Conservation (phyloP, 2,329 filamentous ascomycete genomes). For the Beauveria sp. region DNA sequence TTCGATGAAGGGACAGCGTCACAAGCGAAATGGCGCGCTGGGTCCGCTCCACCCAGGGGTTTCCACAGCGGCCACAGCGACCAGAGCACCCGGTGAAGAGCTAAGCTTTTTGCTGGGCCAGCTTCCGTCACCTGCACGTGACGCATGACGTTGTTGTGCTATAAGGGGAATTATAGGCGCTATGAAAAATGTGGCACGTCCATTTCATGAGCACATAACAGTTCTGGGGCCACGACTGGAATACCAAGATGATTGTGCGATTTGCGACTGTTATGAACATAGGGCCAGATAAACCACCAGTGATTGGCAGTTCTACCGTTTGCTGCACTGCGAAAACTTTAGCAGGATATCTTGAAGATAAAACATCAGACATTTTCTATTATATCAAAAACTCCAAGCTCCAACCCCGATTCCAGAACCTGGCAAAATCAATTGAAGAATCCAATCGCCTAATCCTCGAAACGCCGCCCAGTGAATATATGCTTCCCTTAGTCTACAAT, state of each 20-base stretch:
- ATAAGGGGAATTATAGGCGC: too few relatives aligned
- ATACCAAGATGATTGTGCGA: background rate
- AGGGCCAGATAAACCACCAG: too few relatives aligned
- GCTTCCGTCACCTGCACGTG: constrained; percentile 8
- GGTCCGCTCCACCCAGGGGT: constrained; percentile 15
- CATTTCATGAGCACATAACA: too few relatives aligned
- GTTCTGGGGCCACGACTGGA: background rate
- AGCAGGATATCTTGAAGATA: background rate
- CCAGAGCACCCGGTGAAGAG: background rate
- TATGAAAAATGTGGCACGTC: too few relatives aligned
- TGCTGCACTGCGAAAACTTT: too few relatives aligned
- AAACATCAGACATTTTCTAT: background rate
- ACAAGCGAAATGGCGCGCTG: constrained; percentile 22
- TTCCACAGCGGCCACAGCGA: constrained; percentile 7
- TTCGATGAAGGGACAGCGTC: constrained; percentile 21
- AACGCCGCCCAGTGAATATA: constrained; percentile 7
- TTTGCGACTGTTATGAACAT: too few relatives aligned
- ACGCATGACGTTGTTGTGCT: background rate
- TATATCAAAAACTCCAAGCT: background rate
- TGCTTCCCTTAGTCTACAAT: constrained; percentile 43
- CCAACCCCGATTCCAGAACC: background rate
- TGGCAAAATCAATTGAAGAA: background rate
- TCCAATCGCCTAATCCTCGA: background rate
- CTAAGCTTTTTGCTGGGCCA: background rate
- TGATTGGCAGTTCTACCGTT: too few relatives aligned